Evolutionary conservation across 306 rosid species (phyloP).

Genomic region (Trifolium repens): DNA sequence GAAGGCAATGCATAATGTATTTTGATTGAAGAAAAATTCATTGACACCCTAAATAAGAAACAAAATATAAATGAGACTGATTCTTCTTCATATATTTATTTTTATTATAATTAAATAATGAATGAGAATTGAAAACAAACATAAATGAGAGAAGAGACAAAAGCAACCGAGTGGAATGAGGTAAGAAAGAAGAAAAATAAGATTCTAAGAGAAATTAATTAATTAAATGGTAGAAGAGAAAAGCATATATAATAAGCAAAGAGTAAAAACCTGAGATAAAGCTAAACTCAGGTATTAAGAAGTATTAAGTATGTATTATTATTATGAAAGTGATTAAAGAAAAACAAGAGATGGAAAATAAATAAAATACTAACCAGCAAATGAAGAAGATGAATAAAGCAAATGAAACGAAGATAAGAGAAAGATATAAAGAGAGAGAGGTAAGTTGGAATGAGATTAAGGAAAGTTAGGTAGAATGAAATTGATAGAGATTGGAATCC

Average conservation of each 20-base stretch:
- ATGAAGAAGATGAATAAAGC: slow-evolving; percentile 22
- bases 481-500: slow-evolving; percentile 16
- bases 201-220: neutral
- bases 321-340: slow-evolving; percentile 30
- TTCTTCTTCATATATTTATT: neutral
- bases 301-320: neutral
- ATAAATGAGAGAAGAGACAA: slow-evolving; percentile 43
- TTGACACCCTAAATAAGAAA: neutral
- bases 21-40: neutral
- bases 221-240: slow-evolving; percentile 17
- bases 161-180: slow-evolving; percentile 42
- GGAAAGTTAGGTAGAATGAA: slow-evolving; percentile 17
- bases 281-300: slow-evolving; percentile 23
- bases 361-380: slow-evolving; percentile 15
- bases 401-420: neutral
- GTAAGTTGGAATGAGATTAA: slow-evolving; percentile 40
- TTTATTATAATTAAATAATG: neutral
- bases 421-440: slow-evolving; percentile 1
- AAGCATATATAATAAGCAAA: neutral
- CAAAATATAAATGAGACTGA: neutral
- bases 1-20: slow-evolving; percentile 34
- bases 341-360: slow-evolving; percentile 1
- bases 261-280: slow-evolving; percentile 36
- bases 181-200: slow-evolving; percentile 39
- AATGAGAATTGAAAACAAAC: slow-evolving; percentile 11